Conservation (phyloP, 2,329 filamentous ascomycete genomes). For the Sarocladiaceae sp. region DNA sequence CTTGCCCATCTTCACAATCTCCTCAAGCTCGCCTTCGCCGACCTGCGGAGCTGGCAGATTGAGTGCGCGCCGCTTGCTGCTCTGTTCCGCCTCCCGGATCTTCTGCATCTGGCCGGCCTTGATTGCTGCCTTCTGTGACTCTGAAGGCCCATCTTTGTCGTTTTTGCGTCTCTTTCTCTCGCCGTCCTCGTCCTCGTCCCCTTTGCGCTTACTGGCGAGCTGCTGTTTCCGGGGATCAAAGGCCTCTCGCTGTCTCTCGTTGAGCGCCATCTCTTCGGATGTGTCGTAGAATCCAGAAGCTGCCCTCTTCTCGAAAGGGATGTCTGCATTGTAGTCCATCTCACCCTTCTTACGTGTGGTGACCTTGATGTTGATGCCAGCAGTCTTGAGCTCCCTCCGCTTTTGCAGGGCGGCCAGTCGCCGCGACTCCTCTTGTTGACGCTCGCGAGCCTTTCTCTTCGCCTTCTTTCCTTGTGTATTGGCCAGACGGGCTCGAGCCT, state of each 20-base stretch:
- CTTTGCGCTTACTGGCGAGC: constrained; percentile 85
- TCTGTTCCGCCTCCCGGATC: constrained; percentile 92
- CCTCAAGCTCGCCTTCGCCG: constrained; percentile 85
- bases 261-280: constrained; percentile 68
- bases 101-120: constrained; percentile 93
- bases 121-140: constrained; percentile 77
- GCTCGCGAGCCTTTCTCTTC: constrained; percentile 91
- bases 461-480: constrained; percentile 99
- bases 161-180: constrained; percentile 84
- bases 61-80: constrained; percentile 82
- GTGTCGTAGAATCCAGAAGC: constrained; percentile 92
- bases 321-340: constrained; percentile 99
- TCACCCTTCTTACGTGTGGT: constrained; percentile 86
- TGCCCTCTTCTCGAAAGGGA: constrained; percentile 92
- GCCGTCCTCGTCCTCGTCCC: constrained; percentile 76
- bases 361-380: constrained; percentile 97
- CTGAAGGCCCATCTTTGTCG: constrained; percentile 73
- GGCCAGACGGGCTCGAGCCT: constrained; percentile 89
- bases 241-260: constrained; percentile 75
- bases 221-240: constrained; percentile 94
- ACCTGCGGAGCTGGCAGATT: constrained; percentile 85
- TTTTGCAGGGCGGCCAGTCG: constrained; percentile 89
- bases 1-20: constrained; percentile 98
- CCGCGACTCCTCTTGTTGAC: constrained; percentile 90
- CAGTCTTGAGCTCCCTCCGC: constrained; percentile 90